Evolutionary conservation across 2,329 filamentous ascomycete species (phyloP).

Genomic region (Graphilbum ipis-grandicollis): DNA sequence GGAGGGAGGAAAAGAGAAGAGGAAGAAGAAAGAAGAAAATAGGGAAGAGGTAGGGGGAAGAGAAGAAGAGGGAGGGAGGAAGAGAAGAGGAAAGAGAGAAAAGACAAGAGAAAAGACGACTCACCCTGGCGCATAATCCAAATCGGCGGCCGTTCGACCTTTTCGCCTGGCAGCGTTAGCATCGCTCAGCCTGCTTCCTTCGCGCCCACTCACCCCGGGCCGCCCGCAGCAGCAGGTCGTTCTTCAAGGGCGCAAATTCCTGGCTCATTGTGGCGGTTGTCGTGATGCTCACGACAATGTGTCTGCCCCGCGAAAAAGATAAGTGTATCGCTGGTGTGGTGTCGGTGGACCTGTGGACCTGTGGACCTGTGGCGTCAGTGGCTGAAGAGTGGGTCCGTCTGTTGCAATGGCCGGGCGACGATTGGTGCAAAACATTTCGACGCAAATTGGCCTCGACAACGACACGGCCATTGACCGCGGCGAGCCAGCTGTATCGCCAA

Average conservation of each 20-base stretch:
- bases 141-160: slow-evolving; percentile 82
- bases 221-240: slow-evolving; percentile 79
- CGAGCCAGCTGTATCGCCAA: too few relatives aligned
- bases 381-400: too few relatives aligned
- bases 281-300: background rate
- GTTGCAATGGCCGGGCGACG: too few relatives aligned
- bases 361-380: too few relatives aligned
- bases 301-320: background rate
- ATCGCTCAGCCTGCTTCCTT: background rate
- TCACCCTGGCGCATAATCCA: slow-evolving; percentile 98
- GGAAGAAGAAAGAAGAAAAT: background rate
- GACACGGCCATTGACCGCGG: too few relatives aligned
- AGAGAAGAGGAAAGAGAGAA: background rate
- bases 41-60: background rate
- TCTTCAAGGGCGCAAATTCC: slow-evolving; percentile 71
- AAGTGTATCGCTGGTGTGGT: too few relatives aligned
- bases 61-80: background rate
- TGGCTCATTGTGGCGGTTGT: slow-evolving; percentile 33
- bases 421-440: too few relatives aligned
- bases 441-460: too few relatives aligned
- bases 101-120: background rate
- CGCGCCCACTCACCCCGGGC: slow-evolving; percentile 51
- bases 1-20: too few relatives aligned
- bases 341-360: too few relatives aligned
- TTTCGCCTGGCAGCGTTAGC: slow-evolving; percentile 43